These are phyloP conservation scores for Neurospora sp. DNA, from an alignment of 2,329 filamentous ascomycete species.

Conservation along the genomic window DNA sequence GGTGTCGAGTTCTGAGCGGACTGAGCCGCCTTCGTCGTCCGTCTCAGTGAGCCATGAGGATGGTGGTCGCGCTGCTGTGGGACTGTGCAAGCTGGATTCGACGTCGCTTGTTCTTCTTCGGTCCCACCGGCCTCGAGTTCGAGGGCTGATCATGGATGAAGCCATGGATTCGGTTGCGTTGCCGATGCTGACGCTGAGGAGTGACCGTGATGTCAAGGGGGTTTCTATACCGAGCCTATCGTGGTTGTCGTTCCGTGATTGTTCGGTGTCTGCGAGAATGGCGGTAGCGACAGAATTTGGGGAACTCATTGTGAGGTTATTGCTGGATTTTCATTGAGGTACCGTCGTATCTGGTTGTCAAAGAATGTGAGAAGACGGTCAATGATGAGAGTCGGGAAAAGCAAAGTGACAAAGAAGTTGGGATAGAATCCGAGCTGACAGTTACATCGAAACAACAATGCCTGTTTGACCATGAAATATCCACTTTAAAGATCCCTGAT, in stretches of 20 bases:
- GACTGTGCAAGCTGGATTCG: neutral
- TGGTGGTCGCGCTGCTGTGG: neutral
- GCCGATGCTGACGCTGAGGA: neutral
- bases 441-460: neutral
- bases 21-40: neutral
- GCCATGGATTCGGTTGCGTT: neutral
- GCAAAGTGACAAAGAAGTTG: neutral
- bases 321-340: neutral
- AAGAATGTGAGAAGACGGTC: neutral
- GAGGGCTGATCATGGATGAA: neutral
- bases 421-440: neutral
- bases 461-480: neutral
- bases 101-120: neutral
- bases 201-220: neutral
- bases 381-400: neutral
- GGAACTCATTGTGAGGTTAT: neutral
- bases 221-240: neutral
- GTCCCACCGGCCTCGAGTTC: neutral
- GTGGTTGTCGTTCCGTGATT: neutral
- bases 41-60: neutral
- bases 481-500: neutral
- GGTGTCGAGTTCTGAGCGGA: neutral
- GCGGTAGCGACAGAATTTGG: neutral
- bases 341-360: neutral
- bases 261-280: neutral